Base-by-base conservation (phyloP, 2,329 filamentous ascomycete species). In the Alternaria ethzedia region DNA sequence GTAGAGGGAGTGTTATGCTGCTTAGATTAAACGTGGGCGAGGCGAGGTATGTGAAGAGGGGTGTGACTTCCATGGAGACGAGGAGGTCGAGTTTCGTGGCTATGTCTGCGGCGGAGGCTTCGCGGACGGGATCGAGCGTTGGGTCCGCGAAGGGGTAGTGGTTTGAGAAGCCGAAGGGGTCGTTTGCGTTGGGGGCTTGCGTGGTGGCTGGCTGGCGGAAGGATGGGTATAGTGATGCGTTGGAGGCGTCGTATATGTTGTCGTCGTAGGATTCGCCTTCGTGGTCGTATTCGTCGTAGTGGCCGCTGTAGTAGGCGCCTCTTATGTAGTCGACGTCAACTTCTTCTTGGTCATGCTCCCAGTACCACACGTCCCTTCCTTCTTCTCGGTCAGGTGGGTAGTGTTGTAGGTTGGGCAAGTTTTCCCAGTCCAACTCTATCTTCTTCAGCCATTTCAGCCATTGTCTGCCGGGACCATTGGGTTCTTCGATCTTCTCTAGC, bases 381-480 rank as follows among this genome's bases (percentile, higher is more conserved):
- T 71, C 63, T 47, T 67, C 68, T 17, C 70, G 55, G 15, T 76
- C 69, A 9, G 77, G 78, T 2, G 76, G 77, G 54, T 79, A 79
- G 36, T 67, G 60, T 15, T 66, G 61, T 44, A 80, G 65, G 41
- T 76, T 75, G 2, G 78, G 78, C 43, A 80, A 75, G 0, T 77
- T 80, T 36, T 74, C 67, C 78, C 78, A 80, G 54, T 79, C 74
- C 1, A 79, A 56, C 46, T 78, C 73, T 10, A 80, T 72, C 12
- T 64, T 66, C 56, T 74, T 76, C 15, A 79, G 62, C 70, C 72
- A 76, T 32, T 63, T 63, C 36, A 80, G 69, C 75, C 75, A 78
- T 43, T 74, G 68, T 32, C 67, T 70, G 46, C 74, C 73, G 3
- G 64, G 59, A 2, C 66, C 71, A 7, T 71, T 65, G 6, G 67